Conservation (phyloP, 331 rosid species). For the Phaseolus coccineus region DNA sequence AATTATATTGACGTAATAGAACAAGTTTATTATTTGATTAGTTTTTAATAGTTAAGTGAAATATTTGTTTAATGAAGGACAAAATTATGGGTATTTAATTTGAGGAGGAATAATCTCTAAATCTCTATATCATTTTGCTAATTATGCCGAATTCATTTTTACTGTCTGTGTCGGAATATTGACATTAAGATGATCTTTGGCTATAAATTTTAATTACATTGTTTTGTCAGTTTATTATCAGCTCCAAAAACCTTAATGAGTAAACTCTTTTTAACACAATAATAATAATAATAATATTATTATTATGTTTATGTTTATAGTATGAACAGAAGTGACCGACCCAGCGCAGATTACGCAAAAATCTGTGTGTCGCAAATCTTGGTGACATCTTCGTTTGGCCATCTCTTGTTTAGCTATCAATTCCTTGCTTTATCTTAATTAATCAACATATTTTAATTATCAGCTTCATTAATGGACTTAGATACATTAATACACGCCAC, state of each 20-base stretch:
- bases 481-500: conserved; percentile 42
- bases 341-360: conserved; percentile 42
- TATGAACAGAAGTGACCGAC: conserved; percentile 59
- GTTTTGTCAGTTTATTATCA: conserved; percentile 2
- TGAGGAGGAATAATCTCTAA: no score
- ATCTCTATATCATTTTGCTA: no score
- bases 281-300: no score
- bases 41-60: no score
- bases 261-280: not conserved
- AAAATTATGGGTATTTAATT: no score
- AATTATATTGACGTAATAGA: no score
- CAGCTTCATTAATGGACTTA: conserved; percentile 29
- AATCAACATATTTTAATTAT: not conserved
- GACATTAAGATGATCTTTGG: no score
- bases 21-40: no score
- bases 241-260: not conserved
- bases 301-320: not conserved
- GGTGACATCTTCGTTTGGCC: conserved; percentile 45
- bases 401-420: conserved; percentile 37
- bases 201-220: not conserved
- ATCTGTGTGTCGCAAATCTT: conserved; percentile 47
- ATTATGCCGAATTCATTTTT: no score
- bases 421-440: conserved; percentile 22
- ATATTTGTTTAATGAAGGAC: no score
- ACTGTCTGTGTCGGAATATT: no score